Evolutionary conservation across 2,329 filamentous ascomycete species (phyloP), one percentile per base, ranked within the genome.

Genomic region (Colletotrichum gigasporum): DNA sequence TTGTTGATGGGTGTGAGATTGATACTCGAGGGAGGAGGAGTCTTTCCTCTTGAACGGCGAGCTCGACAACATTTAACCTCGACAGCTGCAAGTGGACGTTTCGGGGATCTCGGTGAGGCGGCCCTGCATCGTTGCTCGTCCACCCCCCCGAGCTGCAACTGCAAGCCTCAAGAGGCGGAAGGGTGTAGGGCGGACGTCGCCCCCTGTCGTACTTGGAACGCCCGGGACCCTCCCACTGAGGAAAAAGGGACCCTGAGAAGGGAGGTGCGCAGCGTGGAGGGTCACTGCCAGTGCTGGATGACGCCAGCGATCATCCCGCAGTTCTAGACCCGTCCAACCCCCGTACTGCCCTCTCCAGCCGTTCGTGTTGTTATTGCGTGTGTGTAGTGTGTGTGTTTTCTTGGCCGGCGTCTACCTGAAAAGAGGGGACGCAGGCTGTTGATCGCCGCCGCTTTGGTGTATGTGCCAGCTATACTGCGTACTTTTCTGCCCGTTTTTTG

Each of bases 301-400:
- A 64, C 56, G 56, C 56, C 56, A 64, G 61, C 4, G 56, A 61
- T 64, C 56, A 35, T 42, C 61, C 48, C 28, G 56, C 30, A 54
- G 56, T 39, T 30, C 56, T 61, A 39, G 62, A 35, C 47, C 42
- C 10, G 18, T n/a, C 34, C 8, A 14, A 4, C 20, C 34, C 34
- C 22, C 22, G n/a, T n/a, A n/a, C n/a, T 34, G 1, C 3, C n/a
- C 41, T 12, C 18, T 12, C 22, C 30, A 18, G 18, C 12, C 16
- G 16, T 44, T 48, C 39, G 47, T 35, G 10, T n/a, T 52, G 14
- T 42, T 5, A 14, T 8, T 63, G 22, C 39, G 24, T 16, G 22
- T n/a, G n/a, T n/a, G n/a, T n/a, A 1, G 28, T 32, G 5, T 51
- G 32, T n/a, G n/a, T n/a, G 16, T 37, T 51, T 30, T n/a, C 32